A percentile compares a stretch with the other conserved stretches of the same genome.
These are phyloP conservation scores for Fraxinus latifolia DNA, from an alignment of 305 asterid genomes.

Conservation along the genomic window DNA sequence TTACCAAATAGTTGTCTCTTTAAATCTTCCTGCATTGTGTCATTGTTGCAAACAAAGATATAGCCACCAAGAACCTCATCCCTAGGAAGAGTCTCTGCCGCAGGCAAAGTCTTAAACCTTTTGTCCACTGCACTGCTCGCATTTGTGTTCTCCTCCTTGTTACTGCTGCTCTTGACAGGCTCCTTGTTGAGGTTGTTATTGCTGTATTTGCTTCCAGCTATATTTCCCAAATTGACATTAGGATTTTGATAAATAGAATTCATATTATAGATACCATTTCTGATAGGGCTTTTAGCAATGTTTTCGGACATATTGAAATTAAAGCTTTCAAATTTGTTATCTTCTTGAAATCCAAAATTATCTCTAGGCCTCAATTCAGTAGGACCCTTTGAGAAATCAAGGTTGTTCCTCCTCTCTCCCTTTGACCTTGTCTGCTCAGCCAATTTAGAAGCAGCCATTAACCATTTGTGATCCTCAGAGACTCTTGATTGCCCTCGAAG, in stretches of 20 bases:
- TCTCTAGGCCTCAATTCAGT: slow-evolving; percentile 59
- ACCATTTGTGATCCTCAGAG: slow-evolving; percentile 82
- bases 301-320: slow-evolving; percentile 63
- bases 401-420: slow-evolving; percentile 67
- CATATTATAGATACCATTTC: slow-evolving; percentile 52
- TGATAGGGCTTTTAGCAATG: slow-evolving; percentile 37
- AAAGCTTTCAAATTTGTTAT: slow-evolving; percentile 67
- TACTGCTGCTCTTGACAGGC: slow-evolving; percentile 24
- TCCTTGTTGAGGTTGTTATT: slow-evolving; percentile 52
- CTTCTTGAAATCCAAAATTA: slow-evolving; percentile 56
- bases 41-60: slow-evolving; percentile 94
- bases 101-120: slow-evolving; percentile 91
- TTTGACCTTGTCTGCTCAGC: slow-evolving; percentile 80
- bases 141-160: slow-evolving; percentile 48
- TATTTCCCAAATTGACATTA: slow-evolving; percentile 41
- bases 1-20: slow-evolving; percentile 91
- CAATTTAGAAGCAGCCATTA: slow-evolving; percentile 71
- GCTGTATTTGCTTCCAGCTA: slow-evolving; percentile 50
- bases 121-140: slow-evolving; percentile 54
- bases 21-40: slow-evolving; percentile 96
- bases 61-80: slow-evolving; percentile 95
- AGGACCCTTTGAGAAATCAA: slow-evolving; percentile 71
- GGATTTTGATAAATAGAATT: slow-evolving; percentile 60
- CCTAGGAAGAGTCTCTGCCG: slow-evolving; percentile 90
- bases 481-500: slow-evolving; percentile 86